These are phyloP conservation scores for Dendrobium officinale DNA, from an alignment of 106 monocot genomes.

Conservation along the genomic window DNA sequence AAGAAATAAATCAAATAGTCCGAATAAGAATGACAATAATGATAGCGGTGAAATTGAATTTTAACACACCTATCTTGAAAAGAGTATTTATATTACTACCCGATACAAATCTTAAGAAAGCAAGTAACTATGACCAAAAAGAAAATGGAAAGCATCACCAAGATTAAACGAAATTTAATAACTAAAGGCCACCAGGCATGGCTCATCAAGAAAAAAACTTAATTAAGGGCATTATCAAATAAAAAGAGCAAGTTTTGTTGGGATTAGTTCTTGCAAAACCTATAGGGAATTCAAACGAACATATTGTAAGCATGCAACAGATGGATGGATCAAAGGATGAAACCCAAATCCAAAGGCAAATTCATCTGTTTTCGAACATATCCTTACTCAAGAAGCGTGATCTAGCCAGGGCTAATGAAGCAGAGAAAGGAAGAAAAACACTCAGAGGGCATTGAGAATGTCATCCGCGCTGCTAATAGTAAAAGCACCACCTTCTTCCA, in stretches of 20 bases:
- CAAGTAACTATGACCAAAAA: background rate
- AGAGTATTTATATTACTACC: background rate
- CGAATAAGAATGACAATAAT: too few relatives aligned
- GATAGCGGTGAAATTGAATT: background rate
- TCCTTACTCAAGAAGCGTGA: background rate
- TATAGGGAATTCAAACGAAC: background rate
- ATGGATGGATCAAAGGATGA: background rate
- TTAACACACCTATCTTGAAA: background rate
- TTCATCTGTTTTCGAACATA: background rate
- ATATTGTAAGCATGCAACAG: background rate
- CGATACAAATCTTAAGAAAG: background rate
- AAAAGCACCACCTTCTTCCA: conserved; percentile 65
- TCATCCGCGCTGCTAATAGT: conserved; percentile 46
- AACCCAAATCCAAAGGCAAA: background rate
- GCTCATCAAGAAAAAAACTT: background rate
- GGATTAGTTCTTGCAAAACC: background rate
- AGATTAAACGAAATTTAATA: background rate
- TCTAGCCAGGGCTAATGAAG: background rate
- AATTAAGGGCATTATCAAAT: background rate
- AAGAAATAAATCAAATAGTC: too few relatives aligned
- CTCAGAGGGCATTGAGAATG: conserved; percentile 46
- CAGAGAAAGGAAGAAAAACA: background rate
- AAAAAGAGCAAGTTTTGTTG: background rate
- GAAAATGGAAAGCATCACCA: background rate
- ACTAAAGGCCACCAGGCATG: background rate